Conservation (phyloP, 306 rosid genomes). For the Arachis hypogaea region DNA sequence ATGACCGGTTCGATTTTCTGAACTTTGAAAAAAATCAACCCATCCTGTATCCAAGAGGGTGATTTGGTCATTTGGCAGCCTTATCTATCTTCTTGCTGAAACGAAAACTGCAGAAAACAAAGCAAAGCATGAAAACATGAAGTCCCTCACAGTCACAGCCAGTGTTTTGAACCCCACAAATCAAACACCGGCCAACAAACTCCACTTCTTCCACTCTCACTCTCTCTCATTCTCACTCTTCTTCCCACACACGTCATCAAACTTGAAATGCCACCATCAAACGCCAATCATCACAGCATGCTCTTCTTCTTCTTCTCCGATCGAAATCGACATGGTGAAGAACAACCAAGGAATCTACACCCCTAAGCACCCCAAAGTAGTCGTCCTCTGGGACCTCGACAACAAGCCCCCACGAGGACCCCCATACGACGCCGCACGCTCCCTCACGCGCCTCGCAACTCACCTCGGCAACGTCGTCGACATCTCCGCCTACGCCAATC, state of each 20-base stretch:
- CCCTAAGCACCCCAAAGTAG: slow-evolving; percentile 65
- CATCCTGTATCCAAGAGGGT: no score
- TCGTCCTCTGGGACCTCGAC: slow-evolving; percentile 91
- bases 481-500: slow-evolving; percentile 82
- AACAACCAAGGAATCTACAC: slow-evolving; percentile 65
- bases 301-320: slow-evolving; percentile 38
- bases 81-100: not conserved
- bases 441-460: slow-evolving; percentile 57
- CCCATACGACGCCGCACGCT: slow-evolving; percentile 77
- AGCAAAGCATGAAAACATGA: slow-evolving; percentile 3
- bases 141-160: not conserved
- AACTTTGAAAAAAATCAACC: no score
- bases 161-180: not conserved
- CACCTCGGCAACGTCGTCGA: slow-evolving; percentile 70
- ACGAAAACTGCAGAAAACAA: not conserved
- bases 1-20: no score
- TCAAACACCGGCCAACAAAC: not conserved
- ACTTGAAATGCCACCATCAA: not conserved
- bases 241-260: not conserved
- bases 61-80: no score
- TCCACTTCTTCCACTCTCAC: not conserved
- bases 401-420: slow-evolving; percentile 93
- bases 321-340: slow-evolving; percentile 80
- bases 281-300: slow-evolving; percentile 21
- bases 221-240: not conserved